Percentiles rank a stretch among this genome's conserved stretches.
Evolutionary conservation across 2,329 filamentous ascomycete species (phyloP).

Genomic region (Dactylellina leptospora): DNA sequence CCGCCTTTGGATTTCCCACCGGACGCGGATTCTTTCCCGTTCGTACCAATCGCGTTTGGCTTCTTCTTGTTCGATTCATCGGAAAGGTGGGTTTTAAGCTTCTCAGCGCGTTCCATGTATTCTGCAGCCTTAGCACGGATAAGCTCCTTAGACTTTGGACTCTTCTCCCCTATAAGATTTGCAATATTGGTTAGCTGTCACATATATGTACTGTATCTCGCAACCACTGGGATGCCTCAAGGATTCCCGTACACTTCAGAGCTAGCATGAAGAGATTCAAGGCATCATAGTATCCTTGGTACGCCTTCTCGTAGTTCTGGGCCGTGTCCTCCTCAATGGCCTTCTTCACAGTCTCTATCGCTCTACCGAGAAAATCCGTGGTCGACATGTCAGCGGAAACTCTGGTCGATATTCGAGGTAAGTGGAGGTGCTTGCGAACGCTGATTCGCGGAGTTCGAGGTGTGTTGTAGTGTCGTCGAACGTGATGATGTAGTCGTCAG

Average conservation of each 20-base stretch:
- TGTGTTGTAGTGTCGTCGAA: no score
- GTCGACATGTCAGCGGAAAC: no score
- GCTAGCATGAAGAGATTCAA: slow-evolving; percentile 99
- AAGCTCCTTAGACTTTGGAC: slow-evolving; percentile 94
- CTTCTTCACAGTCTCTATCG: slow-evolving; percentile 96
- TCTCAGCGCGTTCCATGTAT: slow-evolving; percentile 99
- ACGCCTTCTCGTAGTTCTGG: slow-evolving; percentile 96
- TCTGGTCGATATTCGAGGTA: no score
- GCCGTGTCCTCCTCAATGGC: slow-evolving; percentile 96
- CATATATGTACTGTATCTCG: slow-evolving; percentile 28
- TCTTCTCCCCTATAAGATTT: slow-evolving; percentile 76
- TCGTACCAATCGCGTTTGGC: slow-evolving; percentile 65
- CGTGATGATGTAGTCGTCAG: no score
- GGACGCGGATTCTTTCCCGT: slow-evolving; percentile 64
- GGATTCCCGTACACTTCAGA: slow-evolving; percentile 76
- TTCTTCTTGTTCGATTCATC: slow-evolving; percentile 71
- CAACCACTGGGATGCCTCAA: neutral
- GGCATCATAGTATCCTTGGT: slow-evolving; percentile 92
- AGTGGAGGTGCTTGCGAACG: no score
- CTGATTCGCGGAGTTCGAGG: no score
- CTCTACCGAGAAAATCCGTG: slow-evolving; percentile 94
- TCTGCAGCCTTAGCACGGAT: slow-evolving; percentile 93
- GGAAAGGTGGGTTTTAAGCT: slow-evolving; percentile 88
- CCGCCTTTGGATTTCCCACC: slow-evolving; percentile 67
- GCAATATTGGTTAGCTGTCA: slow-evolving; percentile 47